These are phyloP conservation scores for Musa acuminata DNA, from an alignment of 176 grass and related monocot species.

Conservation along the genomic window DNA sequence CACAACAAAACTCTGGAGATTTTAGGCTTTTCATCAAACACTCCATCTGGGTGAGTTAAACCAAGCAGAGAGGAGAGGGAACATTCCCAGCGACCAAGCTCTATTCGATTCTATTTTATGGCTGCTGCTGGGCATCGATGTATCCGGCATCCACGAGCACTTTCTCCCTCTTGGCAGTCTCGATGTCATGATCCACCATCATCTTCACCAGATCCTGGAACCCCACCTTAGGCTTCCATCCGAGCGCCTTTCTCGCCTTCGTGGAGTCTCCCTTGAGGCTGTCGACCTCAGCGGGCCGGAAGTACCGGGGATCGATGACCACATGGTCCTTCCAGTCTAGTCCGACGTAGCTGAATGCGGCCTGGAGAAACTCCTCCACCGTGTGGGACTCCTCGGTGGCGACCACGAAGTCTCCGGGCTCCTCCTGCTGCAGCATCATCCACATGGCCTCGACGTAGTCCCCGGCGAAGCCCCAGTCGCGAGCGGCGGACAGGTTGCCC, in stretches of 20 bases:
- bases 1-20: too few relatives aligned
- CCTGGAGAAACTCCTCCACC: conserved; percentile 81
- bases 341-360: conserved; percentile 63
- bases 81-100: too few relatives aligned
- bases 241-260: conserved; percentile 60
- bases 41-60: too few relatives aligned
- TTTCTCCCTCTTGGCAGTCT: conserved; percentile 81
- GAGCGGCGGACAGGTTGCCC: conserved; percentile 68
- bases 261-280: conserved; percentile 72
- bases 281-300: conserved; percentile 89
- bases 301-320: conserved; percentile 87
- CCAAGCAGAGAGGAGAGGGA: too few relatives aligned
- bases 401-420: conserved; percentile 71
- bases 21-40: too few relatives aligned
- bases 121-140: conserved; percentile 87
- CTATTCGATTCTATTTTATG: conserved; percentile 24
- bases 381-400: conserved; percentile 88
- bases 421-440: conserved; percentile 98
- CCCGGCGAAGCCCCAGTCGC: conserved; percentile 94
- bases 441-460: conserved; percentile 99
- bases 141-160: conserved; percentile 87
- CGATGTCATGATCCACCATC: conserved; percentile 95
- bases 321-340: conserved; percentile 96
- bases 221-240: conserved; percentile 90
- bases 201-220: conserved; percentile 87